Evolutionary conservation across 2,329 filamentous ascomycete species (phyloP).

Genomic region (Delphinella strobiligena): DNA sequence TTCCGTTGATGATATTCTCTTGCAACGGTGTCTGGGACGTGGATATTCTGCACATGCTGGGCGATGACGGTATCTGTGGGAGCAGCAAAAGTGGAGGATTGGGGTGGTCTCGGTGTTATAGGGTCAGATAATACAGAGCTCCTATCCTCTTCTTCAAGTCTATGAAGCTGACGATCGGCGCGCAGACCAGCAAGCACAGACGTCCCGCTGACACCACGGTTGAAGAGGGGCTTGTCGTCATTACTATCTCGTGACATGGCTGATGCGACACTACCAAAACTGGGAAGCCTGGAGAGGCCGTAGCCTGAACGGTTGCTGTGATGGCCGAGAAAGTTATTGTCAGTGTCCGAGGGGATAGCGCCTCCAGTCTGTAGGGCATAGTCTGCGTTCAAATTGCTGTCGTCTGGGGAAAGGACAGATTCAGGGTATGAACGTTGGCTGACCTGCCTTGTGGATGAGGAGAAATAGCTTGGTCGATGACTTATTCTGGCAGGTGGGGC

Average conservation of each 20-base stretch:
- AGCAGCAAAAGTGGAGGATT: slow-evolving; percentile 31
- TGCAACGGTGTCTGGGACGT: slow-evolving; percentile 78
- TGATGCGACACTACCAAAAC: slow-evolving; percentile 81
- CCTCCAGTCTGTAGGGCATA: slow-evolving; percentile 75
- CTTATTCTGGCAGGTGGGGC: slow-evolving; percentile 14
- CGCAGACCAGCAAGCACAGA: slow-evolving; percentile 17
- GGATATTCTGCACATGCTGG: slow-evolving; percentile 77
- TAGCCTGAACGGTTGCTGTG: slow-evolving; percentile 17
- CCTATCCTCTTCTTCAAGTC: slow-evolving; percentile 46
- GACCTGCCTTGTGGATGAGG: slow-evolving; percentile 41
- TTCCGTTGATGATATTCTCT: slow-evolving; percentile 73
- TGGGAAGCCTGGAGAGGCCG: slow-evolving; percentile 61
- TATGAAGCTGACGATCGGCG: slow-evolving; percentile 27
- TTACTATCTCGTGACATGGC: slow-evolving; percentile 48
- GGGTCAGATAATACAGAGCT: slow-evolving; percentile 38
- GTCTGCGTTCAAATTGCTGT: slow-evolving; percentile 63
- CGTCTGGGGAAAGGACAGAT: slow-evolving; percentile 55
- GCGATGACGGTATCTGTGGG: slow-evolving; percentile 78
- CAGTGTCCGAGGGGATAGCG: slow-evolving; percentile 41
- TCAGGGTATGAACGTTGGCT: slow-evolving; percentile 46
- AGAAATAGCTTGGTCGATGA: slow-evolving; percentile 42
- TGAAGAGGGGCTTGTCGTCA: slow-evolving; percentile 15
- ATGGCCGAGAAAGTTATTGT: background rate
- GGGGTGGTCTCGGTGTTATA: slow-evolving; percentile 57
- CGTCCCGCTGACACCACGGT: slow-evolving; percentile 22